Conservation (phyloP, 345 rosid species). For the Populus simonii region DNA sequence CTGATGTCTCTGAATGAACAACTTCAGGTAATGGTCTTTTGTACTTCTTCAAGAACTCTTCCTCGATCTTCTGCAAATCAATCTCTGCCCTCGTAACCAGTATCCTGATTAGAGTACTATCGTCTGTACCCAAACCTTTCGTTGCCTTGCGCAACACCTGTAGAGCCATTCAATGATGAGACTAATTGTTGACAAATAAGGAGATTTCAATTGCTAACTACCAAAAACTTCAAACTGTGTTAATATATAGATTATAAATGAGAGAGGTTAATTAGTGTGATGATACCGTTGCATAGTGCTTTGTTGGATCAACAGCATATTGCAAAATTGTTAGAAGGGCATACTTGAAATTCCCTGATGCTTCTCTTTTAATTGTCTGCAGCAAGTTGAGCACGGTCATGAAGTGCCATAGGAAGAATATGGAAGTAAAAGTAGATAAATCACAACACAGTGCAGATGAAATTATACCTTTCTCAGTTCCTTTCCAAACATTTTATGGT, state of each 20-base stretch:
- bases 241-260: not conserved
- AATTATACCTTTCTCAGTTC: conserved; percentile 46
- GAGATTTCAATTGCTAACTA: too few relatives aligned
- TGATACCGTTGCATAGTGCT: conserved; percentile 51
- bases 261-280: not conserved
- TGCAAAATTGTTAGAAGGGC: conserved; percentile 51
- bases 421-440: not conserved
- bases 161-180: not conserved
- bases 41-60: conserved; percentile 47
- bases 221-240: not conserved
- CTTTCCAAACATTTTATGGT: conserved; percentile 35
- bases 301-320: conserved; percentile 54
- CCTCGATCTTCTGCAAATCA: conserved; percentile 51
- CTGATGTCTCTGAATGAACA: conserved; percentile 57
- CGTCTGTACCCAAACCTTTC: conserved; percentile 64
- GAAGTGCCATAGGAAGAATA: not conserved
- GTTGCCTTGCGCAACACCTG: conserved; percentile 57
- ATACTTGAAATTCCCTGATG: conserved; percentile 45
- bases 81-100: conserved; percentile 53
- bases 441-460: not conserved
- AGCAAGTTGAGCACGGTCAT: not conserved
- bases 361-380: conserved; percentile 52
- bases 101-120: conserved; percentile 49
- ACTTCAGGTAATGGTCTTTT: conserved; percentile 45
- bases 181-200: not conserved